Evolutionary conservation across 2,329 filamentous ascomycete species (phyloP), one percentile per base, ranked within the genome.

Genomic region (Trichoderma citrinoviride): DNA sequence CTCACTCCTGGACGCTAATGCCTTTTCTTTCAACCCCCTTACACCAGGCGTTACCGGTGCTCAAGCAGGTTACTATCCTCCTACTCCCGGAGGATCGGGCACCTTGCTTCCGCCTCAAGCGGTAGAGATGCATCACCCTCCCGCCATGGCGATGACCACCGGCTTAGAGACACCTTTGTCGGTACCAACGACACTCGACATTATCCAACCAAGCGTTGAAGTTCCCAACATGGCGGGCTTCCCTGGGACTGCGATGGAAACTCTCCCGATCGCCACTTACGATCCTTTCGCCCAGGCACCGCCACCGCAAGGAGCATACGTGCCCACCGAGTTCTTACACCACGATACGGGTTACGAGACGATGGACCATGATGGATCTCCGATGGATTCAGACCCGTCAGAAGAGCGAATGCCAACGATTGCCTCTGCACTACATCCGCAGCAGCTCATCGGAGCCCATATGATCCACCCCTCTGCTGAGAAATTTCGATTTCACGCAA

Each of bases 401-500:
- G 80, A 82, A 46, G 81, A 82, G 21, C 79, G 81, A 23, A 81
- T 88, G 68, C 79, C 80, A 1, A 81, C 83, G 1, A 82, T 87
- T 71, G 87, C 89, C 66, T 78, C 84, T 41, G 82, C 84, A 41
- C 85, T 91, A 69, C 85, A 86, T 64, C 78, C 82, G 2, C 79
- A 78, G 27, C 81, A 80, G 23, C 82, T 80, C 44, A 70, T 82
- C 43, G 79, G 80, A 44, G 76, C 83, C 72, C 71, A 78, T 14
- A 79, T 83, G 72, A 70, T 77, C 19, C 76, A 82, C 37, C 74
- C 77, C 1, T 82, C 82, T 0, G 84, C 83, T 10, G 88, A 91
- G 71, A 90, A 89, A 73, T 97, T 97, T 74, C 91, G 95, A 46
- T 98, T 92, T 74, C 91, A 95, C 74, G 90, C 92, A 57, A 95